Evolutionary conservation across 176 grass and related monocot species (phyloP).

Genomic region (Stipa capillata): DNA sequence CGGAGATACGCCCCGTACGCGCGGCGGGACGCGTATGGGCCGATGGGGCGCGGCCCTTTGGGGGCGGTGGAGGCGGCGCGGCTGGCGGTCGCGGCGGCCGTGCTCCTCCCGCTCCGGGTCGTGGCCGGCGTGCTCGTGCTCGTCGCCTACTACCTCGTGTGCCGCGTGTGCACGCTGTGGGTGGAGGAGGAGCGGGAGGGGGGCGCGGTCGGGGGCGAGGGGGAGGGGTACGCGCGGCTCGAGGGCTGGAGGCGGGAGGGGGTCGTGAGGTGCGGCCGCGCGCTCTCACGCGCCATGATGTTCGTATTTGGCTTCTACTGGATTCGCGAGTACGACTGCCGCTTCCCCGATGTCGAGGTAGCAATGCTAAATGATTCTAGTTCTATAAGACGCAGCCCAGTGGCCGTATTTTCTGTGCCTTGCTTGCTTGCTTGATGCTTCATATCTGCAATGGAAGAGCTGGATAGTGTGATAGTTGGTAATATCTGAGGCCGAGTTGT

Average conservation of each 20-base stretch:
- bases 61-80: slow-evolving; percentile 30
- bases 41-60: slow-evolving; percentile 60
- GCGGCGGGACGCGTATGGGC: slow-evolving; percentile 59
- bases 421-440: slow-evolving; percentile 6
- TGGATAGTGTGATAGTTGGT: neutral
- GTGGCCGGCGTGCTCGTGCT: slow-evolving; percentile 46
- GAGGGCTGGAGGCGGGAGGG: slow-evolving; percentile 47
- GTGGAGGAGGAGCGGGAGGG: slow-evolving; percentile 30
- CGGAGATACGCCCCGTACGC: slow-evolving; percentile 70
- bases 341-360: slow-evolving; percentile 33
- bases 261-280: slow-evolving; percentile 56
- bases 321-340: slow-evolving; percentile 44
- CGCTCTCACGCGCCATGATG: slow-evolving; percentile 55
- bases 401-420: neutral
- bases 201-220: slow-evolving; percentile 27
- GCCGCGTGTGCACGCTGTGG: slow-evolving; percentile 68
- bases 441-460: neutral
- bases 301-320: slow-evolving; percentile 92
- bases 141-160: slow-evolving; percentile 65
- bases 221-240: slow-evolving; percentile 50
- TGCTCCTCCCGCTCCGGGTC: slow-evolving; percentile 57
- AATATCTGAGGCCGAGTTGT: neutral
- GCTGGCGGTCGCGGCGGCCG: slow-evolving; percentile 22
- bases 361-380: neutral
- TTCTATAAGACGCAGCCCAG: neutral